These are phyloP conservation scores for Pogostemon cablin DNA, from an alignment of 257 asterid species.

Conservation along the genomic window DNA sequence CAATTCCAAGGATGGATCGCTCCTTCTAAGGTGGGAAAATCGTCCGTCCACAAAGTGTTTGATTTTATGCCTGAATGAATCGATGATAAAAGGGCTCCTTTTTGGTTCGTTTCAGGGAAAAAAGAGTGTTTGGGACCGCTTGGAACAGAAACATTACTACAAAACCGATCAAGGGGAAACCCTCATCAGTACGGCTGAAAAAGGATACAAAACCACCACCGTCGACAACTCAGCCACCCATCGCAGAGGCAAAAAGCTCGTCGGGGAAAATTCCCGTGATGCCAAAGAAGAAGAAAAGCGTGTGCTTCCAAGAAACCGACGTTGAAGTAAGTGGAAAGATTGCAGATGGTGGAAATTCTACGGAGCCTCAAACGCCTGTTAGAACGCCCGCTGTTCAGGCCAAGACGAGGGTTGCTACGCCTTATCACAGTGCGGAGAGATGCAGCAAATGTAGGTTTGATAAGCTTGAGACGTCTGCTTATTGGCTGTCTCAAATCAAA, in stretches of 20 bases:
- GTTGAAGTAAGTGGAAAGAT: slow-evolving; percentile 1
- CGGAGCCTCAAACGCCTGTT: slow-evolving; percentile 56
- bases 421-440: slow-evolving; percentile 60
- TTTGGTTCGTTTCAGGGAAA: slow-evolving; percentile 45
- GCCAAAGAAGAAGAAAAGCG: slow-evolving; percentile 50
- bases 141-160: slow-evolving; percentile 49
- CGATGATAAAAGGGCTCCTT: not conserved
- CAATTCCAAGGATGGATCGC: slow-evolving; percentile 37
- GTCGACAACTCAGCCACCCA: slow-evolving; percentile 19
- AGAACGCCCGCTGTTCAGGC: slow-evolving; percentile 32
- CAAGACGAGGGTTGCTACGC: slow-evolving; percentile 53
- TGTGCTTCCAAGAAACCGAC: slow-evolving; percentile 42
- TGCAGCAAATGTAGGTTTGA: slow-evolving; percentile 88
- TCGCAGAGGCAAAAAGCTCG: slow-evolving; percentile 36
- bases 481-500: slow-evolving; percentile 82
- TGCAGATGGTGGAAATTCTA: slow-evolving; percentile 16
- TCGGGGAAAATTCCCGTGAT: slow-evolving; percentile 29
- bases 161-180: slow-evolving; percentile 42
- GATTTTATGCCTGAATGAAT: slow-evolving; percentile 19
- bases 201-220: slow-evolving; percentile 37
- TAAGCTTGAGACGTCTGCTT: slow-evolving; percentile 65
- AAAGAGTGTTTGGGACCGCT: slow-evolving; percentile 60
- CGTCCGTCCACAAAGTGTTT: slow-evolving; percentile 16
- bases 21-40: slow-evolving; percentile 42
- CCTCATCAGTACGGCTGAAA: slow-evolving; percentile 33